Base-by-base conservation (phyloP, 371 early-diverging fungal genomes). In the Rhizopus sp. region DNA sequence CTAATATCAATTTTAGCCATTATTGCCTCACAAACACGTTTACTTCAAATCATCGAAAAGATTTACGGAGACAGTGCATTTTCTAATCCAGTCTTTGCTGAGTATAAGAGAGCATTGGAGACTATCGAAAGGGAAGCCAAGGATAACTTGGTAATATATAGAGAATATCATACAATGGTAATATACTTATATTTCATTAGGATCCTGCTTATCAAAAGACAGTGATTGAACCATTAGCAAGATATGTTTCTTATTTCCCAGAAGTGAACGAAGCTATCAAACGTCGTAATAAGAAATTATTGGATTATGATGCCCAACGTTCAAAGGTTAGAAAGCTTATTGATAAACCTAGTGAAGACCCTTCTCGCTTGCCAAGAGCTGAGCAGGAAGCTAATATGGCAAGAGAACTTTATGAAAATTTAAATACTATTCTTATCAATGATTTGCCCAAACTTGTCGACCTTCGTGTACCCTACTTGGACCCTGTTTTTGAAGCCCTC, bases 401-500 rank as follows among this genome's bases (percentile, higher is more conserved):
- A 7, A 82, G 87, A 44, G 88, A 91, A 55, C 63, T 84, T 49
- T 98, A 94, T 63, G 93, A 94, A 45, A 72, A 81, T 37, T 67
- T 95, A 60, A 95, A 97, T 70, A 67, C 72, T 9, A 86, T 89
- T 49, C 77, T 98, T 44, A 66, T 94, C 17, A 71, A 81, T 8
- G 97, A 96, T 63, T 82, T 98, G 33, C 98, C 99, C 16, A 86
- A 89, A 66, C 80, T 97, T 4, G 84, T 98, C 37, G 92, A 93
- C 55, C 63, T 92, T 23, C 82, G 97, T 17, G 90, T 95, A 0
- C 87, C 92, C 3, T 93, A 92, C 55, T 68, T 96, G 33, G 94
- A 96, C 50, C 98, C 98, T 3, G 88, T 91, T 3, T 95, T 98
- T 67, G 96, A 96, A 72, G 97, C 97, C 1, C 73, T 97, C 3